Percentiles rank a stretch among this genome's conserved stretches.
Conservation (phyloP, 805 yeast genomes). For the Candida wancherniae region DNA sequence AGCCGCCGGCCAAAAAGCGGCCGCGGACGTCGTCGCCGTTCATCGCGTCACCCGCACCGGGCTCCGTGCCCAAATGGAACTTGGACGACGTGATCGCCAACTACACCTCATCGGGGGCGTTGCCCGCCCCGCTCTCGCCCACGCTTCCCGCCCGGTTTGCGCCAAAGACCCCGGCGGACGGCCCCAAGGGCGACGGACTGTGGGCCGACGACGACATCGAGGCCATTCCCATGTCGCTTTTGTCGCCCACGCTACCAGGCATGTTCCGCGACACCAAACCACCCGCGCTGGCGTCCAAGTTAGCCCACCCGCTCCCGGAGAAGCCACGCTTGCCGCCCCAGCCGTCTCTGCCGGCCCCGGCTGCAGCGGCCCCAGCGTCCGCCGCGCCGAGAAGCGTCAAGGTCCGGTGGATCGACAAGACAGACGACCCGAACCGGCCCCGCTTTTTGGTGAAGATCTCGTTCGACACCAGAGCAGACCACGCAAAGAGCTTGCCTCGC, state of each 20-base stretch:
- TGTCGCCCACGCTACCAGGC: constrained; percentile 32
- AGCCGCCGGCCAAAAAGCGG: constrained; percentile 7
- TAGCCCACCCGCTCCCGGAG: constrained; percentile 16
- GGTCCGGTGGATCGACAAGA: constrained; percentile 29
- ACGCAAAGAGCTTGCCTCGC: constrained; percentile 11
- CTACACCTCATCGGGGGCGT: constrained; percentile 27
- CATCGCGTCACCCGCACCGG: constrained; percentile 4
- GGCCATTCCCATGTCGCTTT: constrained; percentile 25
- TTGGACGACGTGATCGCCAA: constrained; percentile 34
- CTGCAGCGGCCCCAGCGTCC: no score
- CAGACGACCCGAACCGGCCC: constrained; percentile 21
- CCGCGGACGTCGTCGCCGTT: constrained; percentile 13
- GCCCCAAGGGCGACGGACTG: constrained; percentile 2
- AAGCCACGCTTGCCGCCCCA: no score
- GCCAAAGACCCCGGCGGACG: constrained; percentile 1
- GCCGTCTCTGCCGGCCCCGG: not conserved
- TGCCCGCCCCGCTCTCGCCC: constrained; percentile 39
- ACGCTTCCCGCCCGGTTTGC: constrained; percentile 27
- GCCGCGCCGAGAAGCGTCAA: constrained; percentile 2
- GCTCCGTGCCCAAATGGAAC: constrained; percentile 25
- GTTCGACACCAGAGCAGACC: constrained; percentile 17
- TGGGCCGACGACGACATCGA: constrained; percentile 20
- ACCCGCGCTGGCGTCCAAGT: constrained; percentile 1
- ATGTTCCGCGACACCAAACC: constrained; percentile 17
- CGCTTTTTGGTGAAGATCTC: constrained; percentile 23